Conservation (phyloP, 2,329 filamentous ascomycete genomes). For the Fusarium cyanostomum region DNA sequence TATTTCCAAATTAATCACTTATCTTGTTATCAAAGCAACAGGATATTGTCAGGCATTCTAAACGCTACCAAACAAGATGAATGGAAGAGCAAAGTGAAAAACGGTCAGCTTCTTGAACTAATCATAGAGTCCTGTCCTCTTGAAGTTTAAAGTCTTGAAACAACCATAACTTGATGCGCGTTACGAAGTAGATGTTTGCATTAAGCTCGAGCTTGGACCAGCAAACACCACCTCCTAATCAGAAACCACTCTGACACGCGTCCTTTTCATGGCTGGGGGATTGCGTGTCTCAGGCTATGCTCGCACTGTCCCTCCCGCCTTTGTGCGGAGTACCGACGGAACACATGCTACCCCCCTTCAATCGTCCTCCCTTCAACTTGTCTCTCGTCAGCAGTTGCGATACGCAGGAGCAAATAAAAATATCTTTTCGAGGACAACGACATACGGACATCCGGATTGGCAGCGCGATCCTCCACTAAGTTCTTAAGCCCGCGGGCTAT, state of each 20-base stretch:
- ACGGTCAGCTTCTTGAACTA: background rate
- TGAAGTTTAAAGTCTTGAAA: background rate
- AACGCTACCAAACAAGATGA: background rate
- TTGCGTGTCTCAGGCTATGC: constrained; percentile 21
- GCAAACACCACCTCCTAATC: constrained; percentile 13
- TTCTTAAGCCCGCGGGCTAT: too few species aligned
- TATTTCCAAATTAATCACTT: background rate
- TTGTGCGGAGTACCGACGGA: background rate
- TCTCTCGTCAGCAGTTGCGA: background rate
- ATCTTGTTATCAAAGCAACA: background rate
- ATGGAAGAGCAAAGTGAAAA: background rate
- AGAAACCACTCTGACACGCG: constrained; percentile 41
- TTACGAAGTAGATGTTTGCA: background rate
- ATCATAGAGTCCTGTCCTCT: background rate
- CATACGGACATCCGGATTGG: constrained; percentile 16
- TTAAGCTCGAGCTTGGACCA: constrained; percentile 5
- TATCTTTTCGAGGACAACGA: background rate
- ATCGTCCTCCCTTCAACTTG: constrained; percentile 17
- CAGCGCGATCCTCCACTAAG: too few species aligned
- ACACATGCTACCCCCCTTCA: background rate
- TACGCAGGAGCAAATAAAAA: background rate
- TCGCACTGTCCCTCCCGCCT: too few species aligned
- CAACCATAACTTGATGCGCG: background rate
- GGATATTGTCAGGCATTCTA: background rate
- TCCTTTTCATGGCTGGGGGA: constrained; percentile 26